These are phyloP conservation scores for Acanthamoeba royreba DNA, from an alignment of 208 protist species.

Conservation along the genomic window DNA sequence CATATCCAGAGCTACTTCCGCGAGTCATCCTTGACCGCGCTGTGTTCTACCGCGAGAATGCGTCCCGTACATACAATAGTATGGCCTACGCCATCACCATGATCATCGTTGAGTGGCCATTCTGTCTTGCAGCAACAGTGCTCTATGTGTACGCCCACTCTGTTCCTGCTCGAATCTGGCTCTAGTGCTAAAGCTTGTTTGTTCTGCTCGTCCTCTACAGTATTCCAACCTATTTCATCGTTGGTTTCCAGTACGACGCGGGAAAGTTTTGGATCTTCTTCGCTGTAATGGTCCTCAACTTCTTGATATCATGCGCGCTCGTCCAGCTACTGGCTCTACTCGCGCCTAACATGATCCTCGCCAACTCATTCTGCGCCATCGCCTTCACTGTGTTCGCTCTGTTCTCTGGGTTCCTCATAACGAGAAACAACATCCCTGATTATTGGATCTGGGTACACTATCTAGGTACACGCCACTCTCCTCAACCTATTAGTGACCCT, in stretches of 20 bases:
- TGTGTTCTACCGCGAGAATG: constrained; percentile 19
- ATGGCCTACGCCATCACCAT: constrained; percentile 27
- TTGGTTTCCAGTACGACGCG: constrained; percentile 4
- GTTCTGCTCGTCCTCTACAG: neutral
- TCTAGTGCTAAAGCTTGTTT: neutral
- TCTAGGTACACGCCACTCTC: neutral
- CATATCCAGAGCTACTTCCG: neutral
- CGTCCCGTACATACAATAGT: constrained; percentile 10
- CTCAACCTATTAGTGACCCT: too few relatives aligned
- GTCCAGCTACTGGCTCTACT: neutral
- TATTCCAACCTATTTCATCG: constrained; percentile 21
- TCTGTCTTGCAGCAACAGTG: neutral
- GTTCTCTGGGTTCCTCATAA: constrained; percentile 37
- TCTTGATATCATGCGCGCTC: neutral
- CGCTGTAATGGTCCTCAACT: neutral
- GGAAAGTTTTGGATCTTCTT: constrained; percentile 46
- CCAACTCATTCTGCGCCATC: constrained; percentile 5
- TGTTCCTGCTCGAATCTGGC: neutral
- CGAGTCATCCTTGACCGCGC: neutral
- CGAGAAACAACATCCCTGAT: constrained; percentile 9
- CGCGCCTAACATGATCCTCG: neutral
- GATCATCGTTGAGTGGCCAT: neutral
- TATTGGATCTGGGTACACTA: constrained; percentile 35
- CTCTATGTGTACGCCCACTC: neutral
- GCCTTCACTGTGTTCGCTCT: constrained; percentile 4